Evolutionary conservation across 495 filamentous ascomycete genomes (phyloP), one percentile per base, ranked within the genome.

Genomic region (Penicillium subrubescens): DNA sequence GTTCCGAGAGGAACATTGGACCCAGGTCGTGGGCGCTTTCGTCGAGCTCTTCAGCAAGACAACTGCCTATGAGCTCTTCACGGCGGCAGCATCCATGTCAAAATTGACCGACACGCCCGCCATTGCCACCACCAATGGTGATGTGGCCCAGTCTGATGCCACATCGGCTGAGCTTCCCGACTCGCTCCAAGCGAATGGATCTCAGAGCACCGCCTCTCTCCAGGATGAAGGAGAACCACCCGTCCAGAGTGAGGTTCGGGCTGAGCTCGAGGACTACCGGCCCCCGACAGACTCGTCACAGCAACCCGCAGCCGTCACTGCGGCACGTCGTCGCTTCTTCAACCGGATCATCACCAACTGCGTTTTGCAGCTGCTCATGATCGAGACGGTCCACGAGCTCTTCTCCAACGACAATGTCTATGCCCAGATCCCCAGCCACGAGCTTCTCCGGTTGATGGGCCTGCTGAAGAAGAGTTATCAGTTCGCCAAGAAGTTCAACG

Each of bases 331-430:
- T n/a, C 90, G 92, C 27, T 97, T 97, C 78, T 99, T 99, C 84
- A 99, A 98, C 76, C 91, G 94, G 67, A 99, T 99, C 73, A 99
- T 99, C 77, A 96, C 92, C n/a, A 94, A 94, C 68, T 99, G 95
- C 75, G 96, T 99, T 12, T 82, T 99, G 15, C 96, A 98, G 73
- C 83, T 99, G 5, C 88, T 99, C 57, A 97, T 98, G 92, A 99
- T 99, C 75, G 96, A 98, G 73, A 99, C 95, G 1, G 95, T 99
- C 43, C 94, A 96, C 67, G 95, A 99, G 75, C 86, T 99, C 31
- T 98, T 99, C 81, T 96, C 92, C 59, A 98, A 98, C 73, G 94
- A 99, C 70, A 84, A 90, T 33, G 96, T 99, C 41, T 99, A 98
- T 77, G 86, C 88, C 33, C 86, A 96, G 75, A 98, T 99, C 54